Evolutionary conservation across 139 green algal species (phyloP).

Genomic region (Coccomyxa sp.): DNA sequence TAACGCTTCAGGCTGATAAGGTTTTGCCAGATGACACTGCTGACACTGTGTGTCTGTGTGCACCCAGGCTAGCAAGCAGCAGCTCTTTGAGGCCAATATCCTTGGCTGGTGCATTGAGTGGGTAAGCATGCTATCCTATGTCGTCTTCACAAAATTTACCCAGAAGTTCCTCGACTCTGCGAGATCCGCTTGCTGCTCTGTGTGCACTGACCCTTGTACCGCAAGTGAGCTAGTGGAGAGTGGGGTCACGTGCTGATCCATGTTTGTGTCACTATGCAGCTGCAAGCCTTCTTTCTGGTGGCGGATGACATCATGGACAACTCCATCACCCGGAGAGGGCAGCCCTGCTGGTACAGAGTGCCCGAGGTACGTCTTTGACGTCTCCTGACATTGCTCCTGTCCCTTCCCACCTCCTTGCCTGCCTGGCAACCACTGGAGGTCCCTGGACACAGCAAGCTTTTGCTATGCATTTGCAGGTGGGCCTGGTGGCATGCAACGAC

Average conservation of each 20-base stretch:
- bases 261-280: slow-evolving; percentile 32
- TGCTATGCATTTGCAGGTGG: slow-evolving; percentile 57
- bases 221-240: no score
- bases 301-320: slow-evolving; percentile 99
- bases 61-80: slow-evolving; percentile 22
- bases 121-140: slow-evolving; percentile 26
- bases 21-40: not conserved
- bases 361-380: slow-evolving; percentile 44
- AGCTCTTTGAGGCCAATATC: slow-evolving; percentile 71
- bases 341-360: slow-evolving; percentile 97
- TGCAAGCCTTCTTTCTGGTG: slow-evolving; percentile 98
- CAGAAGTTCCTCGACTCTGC: not conserved
- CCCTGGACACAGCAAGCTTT: not conserved
- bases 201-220: no score
- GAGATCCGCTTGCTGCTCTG: no score
- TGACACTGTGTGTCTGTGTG: not conserved
- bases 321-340: slow-evolving; percentile 89
- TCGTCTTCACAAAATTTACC: no score
- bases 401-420: not conserved
- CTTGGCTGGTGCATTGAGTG: slow-evolving; percentile 99
- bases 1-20: not conserved
- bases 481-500: slow-evolving; percentile 95
- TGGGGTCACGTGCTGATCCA: not conserved
- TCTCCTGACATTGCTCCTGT: not conserved
- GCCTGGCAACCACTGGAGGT: not conserved